These are phyloP conservation scores for Lepidium aucheri DNA, from an alignment of 345 rosid genomes.

Conservation along the genomic window DNA sequence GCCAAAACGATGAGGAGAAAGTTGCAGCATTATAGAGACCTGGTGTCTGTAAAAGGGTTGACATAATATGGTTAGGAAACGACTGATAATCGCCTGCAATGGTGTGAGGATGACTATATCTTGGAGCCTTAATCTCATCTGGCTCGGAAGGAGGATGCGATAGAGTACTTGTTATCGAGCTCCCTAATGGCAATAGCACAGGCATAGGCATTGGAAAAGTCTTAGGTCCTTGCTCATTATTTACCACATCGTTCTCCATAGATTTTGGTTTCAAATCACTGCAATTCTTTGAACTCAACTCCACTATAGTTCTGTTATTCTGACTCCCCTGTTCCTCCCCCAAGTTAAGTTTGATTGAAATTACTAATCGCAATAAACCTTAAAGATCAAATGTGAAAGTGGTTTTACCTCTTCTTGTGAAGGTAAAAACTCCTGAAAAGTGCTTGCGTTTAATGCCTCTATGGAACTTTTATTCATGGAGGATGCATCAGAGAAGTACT, in stretches of 20 bases:
- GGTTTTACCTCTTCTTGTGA: conserved; percentile 41
- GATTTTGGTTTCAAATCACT: conserved; percentile 32
- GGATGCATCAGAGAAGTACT: conserved; percentile 37
- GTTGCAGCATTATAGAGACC: conserved; percentile 79
- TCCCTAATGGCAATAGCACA: conserved; percentile 52
- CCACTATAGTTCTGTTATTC: conserved; percentile 40
- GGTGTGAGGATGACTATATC: conserved; percentile 32
- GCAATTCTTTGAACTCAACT: conserved; percentile 32
- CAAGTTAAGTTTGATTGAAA: conserved; percentile 21
- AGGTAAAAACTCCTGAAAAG: conserved; percentile 59
- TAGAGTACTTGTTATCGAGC: conserved; percentile 35
- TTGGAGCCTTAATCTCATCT: conserved; percentile 36
- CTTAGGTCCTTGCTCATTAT: conserved; percentile 37
- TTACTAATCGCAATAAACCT: conserved; percentile 31
- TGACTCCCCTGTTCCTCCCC: conserved; percentile 32
- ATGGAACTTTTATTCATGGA: conserved; percentile 42
- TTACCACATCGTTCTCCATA: conserved; percentile 9
- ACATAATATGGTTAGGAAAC: conserved; percentile 63
- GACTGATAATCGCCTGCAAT: conserved; percentile 47
- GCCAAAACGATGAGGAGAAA: conserved; percentile 71
- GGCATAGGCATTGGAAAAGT: conserved; percentile 56
- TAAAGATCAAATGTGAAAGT: conserved; percentile 24
- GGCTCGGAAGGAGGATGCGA: conserved; percentile 39
- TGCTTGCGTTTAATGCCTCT: conserved; percentile 38
- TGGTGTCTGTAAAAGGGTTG: conserved; percentile 74